phyloP scores from a whole-genome alignment of 208 protist genomes.

The Trypanosoma lewisi region DNA sequence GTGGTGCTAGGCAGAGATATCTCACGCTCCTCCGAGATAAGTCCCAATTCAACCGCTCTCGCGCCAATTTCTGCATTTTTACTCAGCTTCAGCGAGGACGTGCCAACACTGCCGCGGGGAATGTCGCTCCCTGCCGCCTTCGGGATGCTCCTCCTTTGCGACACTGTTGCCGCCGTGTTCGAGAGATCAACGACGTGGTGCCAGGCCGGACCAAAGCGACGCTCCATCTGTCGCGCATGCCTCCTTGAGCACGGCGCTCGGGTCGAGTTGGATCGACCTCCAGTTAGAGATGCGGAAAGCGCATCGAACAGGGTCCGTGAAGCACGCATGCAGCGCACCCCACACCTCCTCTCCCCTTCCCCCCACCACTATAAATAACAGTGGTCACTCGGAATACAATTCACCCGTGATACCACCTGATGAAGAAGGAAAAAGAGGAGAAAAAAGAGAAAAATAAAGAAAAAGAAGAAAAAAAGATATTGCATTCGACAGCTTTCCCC shows the following conservation, averaged over 20 bases:
- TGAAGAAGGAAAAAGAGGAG: background rate
- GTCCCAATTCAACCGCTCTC: slow-evolving; percentile 15
- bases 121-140: too few relatives aligned
- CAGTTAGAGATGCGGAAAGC: background rate
- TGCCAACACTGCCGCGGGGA: background rate
- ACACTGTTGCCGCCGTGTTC: background rate
- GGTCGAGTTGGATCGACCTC: background rate
- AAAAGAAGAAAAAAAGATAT: background rate
- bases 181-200: slow-evolving; percentile 29
- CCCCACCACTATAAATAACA: too few relatives aligned
- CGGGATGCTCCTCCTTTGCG: background rate
- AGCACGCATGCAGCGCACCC: slow-evolving; percentile 3
- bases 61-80: slow-evolving; percentile 2
- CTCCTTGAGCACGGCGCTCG: slow-evolving; percentile 22
- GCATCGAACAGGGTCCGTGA: slow-evolving; percentile 4
- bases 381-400: background rate
- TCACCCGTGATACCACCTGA: background rate
- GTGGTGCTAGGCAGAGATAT: too few relatives aligned
- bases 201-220: slow-evolving; percentile 43
- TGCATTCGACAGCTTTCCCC: background rate
- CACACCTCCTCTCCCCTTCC: too few relatives aligned
- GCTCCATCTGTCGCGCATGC: slow-evolving; percentile 45
- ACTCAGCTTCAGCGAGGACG: background rate
- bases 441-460: slow-evolving; percentile 3
- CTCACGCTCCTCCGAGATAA: slow-evolving; percentile 6